Percentiles rank a stretch among this genome's conserved stretches.
Conservation (phyloP, 768 basidiomycete genomes). For the Boletellus ananiceps region DNA sequence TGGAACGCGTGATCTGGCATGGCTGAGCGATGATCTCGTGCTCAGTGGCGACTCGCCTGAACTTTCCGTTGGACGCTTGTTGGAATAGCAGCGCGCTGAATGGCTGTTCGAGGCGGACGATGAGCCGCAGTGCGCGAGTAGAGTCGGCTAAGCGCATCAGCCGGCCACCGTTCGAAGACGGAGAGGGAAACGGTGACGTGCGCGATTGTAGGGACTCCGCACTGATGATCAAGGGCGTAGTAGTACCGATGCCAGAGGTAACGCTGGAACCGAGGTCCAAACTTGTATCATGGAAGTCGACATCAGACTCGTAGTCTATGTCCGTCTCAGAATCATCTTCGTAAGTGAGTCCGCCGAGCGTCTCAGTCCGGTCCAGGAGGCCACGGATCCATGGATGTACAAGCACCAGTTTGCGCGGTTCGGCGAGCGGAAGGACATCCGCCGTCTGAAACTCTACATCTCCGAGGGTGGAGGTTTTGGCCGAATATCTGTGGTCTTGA, state of each 20-base stretch:
- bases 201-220: slow-evolving; percentile 1
- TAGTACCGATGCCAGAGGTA: background rate
- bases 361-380: slow-evolving; percentile 1
- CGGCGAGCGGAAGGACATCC: background rate
- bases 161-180: slow-evolving; percentile 2
- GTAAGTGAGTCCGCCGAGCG: background rate
- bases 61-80: background rate
- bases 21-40: slow-evolving; percentile 11
- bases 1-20: slow-evolving; percentile 1
- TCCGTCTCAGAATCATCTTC: slow-evolving; percentile 10
- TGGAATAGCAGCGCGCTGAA: slow-evolving; percentile 11
- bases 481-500: slow-evolving; percentile 1
- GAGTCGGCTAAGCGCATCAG: slow-evolving; percentile 2
- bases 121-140: slow-evolving; percentile 9
- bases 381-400: slow-evolving; percentile 11
- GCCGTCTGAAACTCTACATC: slow-evolving; percentile 7
- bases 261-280: background rate
- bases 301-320: slow-evolving; percentile 2
- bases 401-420: slow-evolving; percentile 5
- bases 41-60: slow-evolving; percentile 21
- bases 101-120: slow-evolving; percentile 11
- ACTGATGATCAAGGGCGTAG: background rate
- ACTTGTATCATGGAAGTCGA: slow-evolving; percentile 1
- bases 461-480: slow-evolving; percentile 6
- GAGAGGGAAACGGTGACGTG: background rate